Base-by-base conservation (phyloP, 192 early-diverging fungal species). In the Cladochytrium replicatum region DNA sequence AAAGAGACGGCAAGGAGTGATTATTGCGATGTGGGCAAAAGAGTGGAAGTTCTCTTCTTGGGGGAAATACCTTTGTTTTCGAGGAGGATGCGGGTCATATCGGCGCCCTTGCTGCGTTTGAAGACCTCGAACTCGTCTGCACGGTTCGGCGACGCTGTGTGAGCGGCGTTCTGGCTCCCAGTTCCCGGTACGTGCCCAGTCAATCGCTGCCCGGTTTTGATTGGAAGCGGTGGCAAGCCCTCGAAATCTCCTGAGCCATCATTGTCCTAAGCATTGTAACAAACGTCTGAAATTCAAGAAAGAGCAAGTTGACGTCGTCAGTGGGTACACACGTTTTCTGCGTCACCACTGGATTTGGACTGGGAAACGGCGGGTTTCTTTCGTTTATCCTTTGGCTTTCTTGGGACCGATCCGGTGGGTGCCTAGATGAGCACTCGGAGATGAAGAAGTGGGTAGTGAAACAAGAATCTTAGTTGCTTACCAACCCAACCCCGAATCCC, bases 71-170 rank as follows among this genome's bases (percentile, higher is more conserved):
- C 53, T 46, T 81, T 81, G 67, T 81, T 81, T 54, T 81, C 77
- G 11, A 26, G 54, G 34, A 81, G 52, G 22, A 80, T 72, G 17
- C 68, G 57, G 41, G 46, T 67, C 53, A 76, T 64, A 22, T 81
- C 78, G 2, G 57, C 30, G 0, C 78, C 78, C 34, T 64, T 79
- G 0, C 57, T 57, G 13, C 56, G 29, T 42, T 81, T 81, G 53
- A 74, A 81, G 6, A 46, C 41, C 53, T 81, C 78, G 55, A 77
- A 81, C 46, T 80, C 78, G 22, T 80, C 76, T 7, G 72, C 64
- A 26, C 78, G 54, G 29, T 38, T 34, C 8, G 55, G 56, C n/a
- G 63, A 67, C 31, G 59, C 19, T 7, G 52, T 41, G 17, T 22
- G 19, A 15, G 7, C 28, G 6, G 26, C 28, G 29, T 55, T 55